Evolutionary conservation across 805 yeast genomes (phyloP), one percentile per base, ranked within the genome.

Genomic region (Lipomyces chichibuensis): DNA sequence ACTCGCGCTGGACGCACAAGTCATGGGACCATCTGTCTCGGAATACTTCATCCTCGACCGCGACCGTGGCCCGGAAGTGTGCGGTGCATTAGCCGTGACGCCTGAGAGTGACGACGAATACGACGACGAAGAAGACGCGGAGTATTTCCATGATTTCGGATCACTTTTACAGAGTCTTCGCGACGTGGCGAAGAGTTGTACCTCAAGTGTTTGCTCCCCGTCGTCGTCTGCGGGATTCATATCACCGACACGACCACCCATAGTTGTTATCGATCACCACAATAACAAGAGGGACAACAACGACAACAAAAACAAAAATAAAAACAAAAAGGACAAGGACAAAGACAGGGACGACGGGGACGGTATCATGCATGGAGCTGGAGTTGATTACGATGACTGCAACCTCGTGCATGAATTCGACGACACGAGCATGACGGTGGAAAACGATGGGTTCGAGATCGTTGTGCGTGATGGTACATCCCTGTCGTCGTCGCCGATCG

Each of bases 1-100:
- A 37, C 62, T 65, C 17, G 62, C 56, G 32, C 55, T 65, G 29
- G 69, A 65, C 35, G 65, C 60, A 20, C 65, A 62, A 43, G 59
- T 52, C 9, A 65, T 62, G 33, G 69, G 63, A 23, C 69, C 69
- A 17, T 55, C 64, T 14, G 69, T 65, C 20, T 65, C 69, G 13
- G 69, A 65, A 33, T 65, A 65, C 53, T 62, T 62, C 3, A 33
- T 62, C 9, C 55, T 65, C 46, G 62, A 60, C n/a, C 8, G 37
- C 3, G 54, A 3, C 27, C 62, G 56, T 9, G 46, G 25, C 57
- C 55, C 33, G 17, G 23, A 11, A 4, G 32, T 52, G 63, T 27
- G n/a, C 43, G 29, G 5, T 49, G 33, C 3, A 29, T 52, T 8
- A 14, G 51, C 13, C 32, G 46, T 13, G 23, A 35, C 46, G 17